These are phyloP conservation scores for Fusarium sarcochroum DNA, from an alignment of 2,329 filamentous ascomycete species.

Conservation along the genomic window DNA sequence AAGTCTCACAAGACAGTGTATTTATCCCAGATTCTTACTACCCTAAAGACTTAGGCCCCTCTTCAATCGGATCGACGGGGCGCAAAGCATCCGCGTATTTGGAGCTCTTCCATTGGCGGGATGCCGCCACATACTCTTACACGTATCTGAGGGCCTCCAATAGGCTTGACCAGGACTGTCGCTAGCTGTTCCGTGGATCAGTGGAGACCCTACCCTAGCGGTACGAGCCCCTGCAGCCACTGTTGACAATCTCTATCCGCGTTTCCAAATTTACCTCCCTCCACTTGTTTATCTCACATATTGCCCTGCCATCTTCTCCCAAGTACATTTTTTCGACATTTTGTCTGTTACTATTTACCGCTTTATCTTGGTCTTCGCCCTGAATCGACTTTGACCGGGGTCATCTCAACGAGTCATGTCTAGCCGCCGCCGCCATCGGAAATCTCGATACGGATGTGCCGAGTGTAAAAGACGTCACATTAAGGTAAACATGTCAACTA, in stretches of 20 bases:
- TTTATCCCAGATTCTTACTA: too few relatives aligned
- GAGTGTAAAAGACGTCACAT: constrained; percentile 4
- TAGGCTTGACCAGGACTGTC: not conserved
- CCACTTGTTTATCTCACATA: not conserved
- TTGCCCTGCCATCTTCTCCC: not conserved
- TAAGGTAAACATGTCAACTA: not conserved
- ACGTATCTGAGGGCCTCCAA: not conserved
- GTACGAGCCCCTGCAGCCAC: not conserved
- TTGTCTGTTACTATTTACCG: not conserved
- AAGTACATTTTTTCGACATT: not conserved
- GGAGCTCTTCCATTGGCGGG: not conserved
- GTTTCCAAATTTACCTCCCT: not conserved
- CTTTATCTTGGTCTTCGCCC: not conserved
- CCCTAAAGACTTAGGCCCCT: not conserved
- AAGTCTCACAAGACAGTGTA: too few relatives aligned
- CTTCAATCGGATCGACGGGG: not conserved
- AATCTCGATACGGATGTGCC: constrained; percentile 1
- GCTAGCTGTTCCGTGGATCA: not conserved
- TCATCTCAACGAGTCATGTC: not conserved
- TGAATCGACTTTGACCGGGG: not conserved
- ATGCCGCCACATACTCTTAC: not conserved
- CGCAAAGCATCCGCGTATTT: not conserved
- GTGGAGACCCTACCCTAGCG: not conserved
- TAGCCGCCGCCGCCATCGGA: not conserved
- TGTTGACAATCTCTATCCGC: not conserved